Percentiles rank a stretch among this genome's conserved stretches.
These are phyloP conservation scores for Coprinellus micaceus DNA, from an alignment of 768 basidiomycete genomes.

Conservation along the genomic window DNA sequence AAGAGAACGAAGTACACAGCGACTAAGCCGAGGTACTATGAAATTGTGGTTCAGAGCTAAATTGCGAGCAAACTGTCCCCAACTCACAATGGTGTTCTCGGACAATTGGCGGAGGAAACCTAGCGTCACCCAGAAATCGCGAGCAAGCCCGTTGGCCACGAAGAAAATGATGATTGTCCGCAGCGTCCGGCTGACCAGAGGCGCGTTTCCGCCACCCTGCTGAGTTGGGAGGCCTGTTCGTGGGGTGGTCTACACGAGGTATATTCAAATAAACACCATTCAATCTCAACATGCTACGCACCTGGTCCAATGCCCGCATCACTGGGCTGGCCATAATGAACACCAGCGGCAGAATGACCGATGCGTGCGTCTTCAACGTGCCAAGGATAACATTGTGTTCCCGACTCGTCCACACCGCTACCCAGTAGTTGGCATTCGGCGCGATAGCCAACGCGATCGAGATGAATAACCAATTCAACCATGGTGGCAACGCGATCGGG, in stretches of 20 bases:
- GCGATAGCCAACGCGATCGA: constrained; percentile 41
- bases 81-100: constrained; percentile 37
- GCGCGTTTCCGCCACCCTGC: constrained; percentile 5
- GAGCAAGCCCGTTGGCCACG: constrained; percentile 22
- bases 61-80: not conserved
- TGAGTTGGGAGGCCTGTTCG: constrained; percentile 2
- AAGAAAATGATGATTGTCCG: constrained; percentile 24
- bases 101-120: constrained; percentile 27
- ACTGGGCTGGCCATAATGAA: constrained; percentile 48
- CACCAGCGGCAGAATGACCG: constrained; percentile 54
- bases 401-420: constrained; percentile 56
- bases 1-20: constrained; percentile 7
- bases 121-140: constrained; percentile 28
- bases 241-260: not conserved
- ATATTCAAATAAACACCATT: not conserved
- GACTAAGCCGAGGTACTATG: constrained; percentile 38
- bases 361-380: constrained; percentile 53
- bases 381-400: constrained; percentile 51
- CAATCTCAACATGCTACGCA: not conserved
- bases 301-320: constrained; percentile 19
- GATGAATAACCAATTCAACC: constrained; percentile 32
- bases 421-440: constrained; percentile 67
- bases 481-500: constrained; percentile 33
- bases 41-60: constrained; percentile 12
- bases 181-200: constrained; percentile 20